Percentiles rank a stretch among this genome's conserved stretches.
Evolutionary conservation across 345 rosid species (phyloP).

Genomic region (Barbarea vulgaris): DNA sequence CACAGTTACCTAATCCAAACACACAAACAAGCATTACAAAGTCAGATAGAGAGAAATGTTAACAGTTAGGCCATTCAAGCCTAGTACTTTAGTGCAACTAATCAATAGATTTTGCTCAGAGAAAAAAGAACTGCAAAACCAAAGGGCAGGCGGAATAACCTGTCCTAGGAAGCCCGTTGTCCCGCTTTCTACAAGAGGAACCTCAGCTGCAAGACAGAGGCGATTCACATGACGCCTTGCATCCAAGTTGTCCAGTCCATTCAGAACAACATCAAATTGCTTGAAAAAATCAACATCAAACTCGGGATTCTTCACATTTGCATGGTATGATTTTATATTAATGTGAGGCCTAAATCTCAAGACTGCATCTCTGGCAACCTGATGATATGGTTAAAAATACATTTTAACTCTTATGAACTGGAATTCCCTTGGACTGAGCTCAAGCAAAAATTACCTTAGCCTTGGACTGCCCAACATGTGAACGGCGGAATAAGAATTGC

Average conservation of each 20-base stretch:
- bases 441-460: slow-evolving; percentile 64
- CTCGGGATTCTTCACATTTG: slow-evolving; percentile 79
- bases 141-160: slow-evolving; percentile 46
- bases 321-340: slow-evolving; percentile 82
- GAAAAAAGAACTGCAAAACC: slow-evolving; percentile 1
- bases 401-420: neutral
- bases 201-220: slow-evolving; percentile 95
- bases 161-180: slow-evolving; percentile 99
- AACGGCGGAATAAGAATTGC: slow-evolving; percentile 87
- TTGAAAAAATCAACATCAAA: slow-evolving; percentile 92
- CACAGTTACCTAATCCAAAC: slow-evolving; percentile 70
- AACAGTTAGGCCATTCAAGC: neutral
- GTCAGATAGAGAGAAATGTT: slow-evolving; percentile 17
- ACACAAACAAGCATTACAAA: slow-evolving; percentile 21
- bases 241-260: slow-evolving; percentile 96
- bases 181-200: slow-evolving; percentile 98
- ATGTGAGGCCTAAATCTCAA: slow-evolving; percentile 89
- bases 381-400: slow-evolving; percentile 31
- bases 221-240: slow-evolving; percentile 98
- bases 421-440: neutral
- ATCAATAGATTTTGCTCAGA: neutral
- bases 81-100: neutral
- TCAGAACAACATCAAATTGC: slow-evolving; percentile 90
- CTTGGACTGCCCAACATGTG: slow-evolving; percentile 97
- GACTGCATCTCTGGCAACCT: slow-evolving; percentile 99